Evolutionary conservation across 1,284 basidiomycete species (phyloP), one percentile per base, ranked within the genome.

Genomic region (Thelephora terrestris): DNA sequence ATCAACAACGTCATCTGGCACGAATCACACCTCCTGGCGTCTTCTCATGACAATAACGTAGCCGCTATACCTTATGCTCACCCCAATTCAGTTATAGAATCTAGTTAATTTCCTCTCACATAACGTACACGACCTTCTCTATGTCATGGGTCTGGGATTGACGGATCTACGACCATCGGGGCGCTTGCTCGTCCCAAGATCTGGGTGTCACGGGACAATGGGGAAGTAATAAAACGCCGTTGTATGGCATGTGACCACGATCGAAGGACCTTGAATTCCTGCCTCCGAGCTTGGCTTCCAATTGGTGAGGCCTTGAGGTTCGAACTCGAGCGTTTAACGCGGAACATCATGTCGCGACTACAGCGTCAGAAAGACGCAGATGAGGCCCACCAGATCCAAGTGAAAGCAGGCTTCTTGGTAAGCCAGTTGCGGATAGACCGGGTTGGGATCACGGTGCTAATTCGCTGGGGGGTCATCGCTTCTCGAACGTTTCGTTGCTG

Each of bases 351-450:
- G 72, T 69, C 70, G 35, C 72, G 72, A 50, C 62, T 64, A 46
- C 71, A 69, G 49, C 66, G 72, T 37, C 66, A 70, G 43, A 71
- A 75, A 59, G 74, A 78, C 48, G 68, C 74, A 44, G 71, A 81
- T 27, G 64, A 64, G 52, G 79, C 80, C 34, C 73, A 80, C 51
- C 62, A 64, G 44, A 54, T 83, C 9, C 80, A 82, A 56, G 66
- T 70, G 23, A 67, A 62, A 52, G 78, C 79, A 35, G 79, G 71
- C 10, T 62, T 74, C 46, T 62, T 71, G 59, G 29, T 32, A 75
- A 76, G 46, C 20, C 58, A 57, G 45, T 66, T 62, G 39, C 37
- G 20, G 39, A 38, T 44, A 51, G n/a, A n/a, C n/a, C n/a, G n/a
- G n/a, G n/a, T n/a, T n/a, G n/a, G n/a, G n/a, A n/a, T n/a, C n/a